Evolutionary conservation across 2,329 filamentous ascomycete genomes (phyloP).

Genomic region (Fusarium brachygibbosum): DNA sequence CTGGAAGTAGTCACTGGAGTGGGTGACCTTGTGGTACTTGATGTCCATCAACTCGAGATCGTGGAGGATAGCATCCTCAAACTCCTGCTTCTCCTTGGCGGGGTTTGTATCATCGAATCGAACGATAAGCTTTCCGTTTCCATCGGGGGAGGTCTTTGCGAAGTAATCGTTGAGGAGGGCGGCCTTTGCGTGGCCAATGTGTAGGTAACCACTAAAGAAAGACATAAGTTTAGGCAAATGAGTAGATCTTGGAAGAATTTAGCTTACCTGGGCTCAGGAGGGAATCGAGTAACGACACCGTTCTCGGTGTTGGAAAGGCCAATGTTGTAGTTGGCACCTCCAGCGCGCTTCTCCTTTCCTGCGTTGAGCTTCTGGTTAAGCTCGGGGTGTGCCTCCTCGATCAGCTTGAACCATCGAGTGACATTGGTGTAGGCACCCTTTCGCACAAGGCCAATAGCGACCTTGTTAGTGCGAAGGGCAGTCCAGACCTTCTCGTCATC

Average conservation of each 20-base stretch:
- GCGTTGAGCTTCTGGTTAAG: constrained; percentile 71
- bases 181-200: constrained; percentile 96
- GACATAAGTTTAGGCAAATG: constrained; percentile 38
- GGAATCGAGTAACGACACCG: constrained; percentile 91
- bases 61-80: constrained; percentile 91
- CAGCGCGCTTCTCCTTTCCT: constrained; percentile 76
- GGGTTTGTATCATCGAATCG: constrained; percentile 99
- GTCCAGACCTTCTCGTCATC: constrained; percentile 87
- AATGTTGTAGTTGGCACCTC: constrained; percentile 90
- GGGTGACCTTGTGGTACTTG: constrained; percentile 86
- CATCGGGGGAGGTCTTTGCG: constrained; percentile 91
- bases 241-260: background rate
- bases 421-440: constrained; percentile 83
- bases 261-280: constrained; percentile 88
- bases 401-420: constrained; percentile 86
- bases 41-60: constrained; percentile 93
- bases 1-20: constrained; percentile 97
- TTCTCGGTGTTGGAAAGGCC: constrained; percentile 86
- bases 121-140: constrained; percentile 89
- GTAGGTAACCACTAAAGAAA: constrained; percentile 76
- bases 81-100: constrained; percentile 96
- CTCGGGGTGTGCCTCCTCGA: constrained; percentile 86
- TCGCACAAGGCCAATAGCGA: constrained; percentile 84
- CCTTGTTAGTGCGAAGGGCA: constrained; percentile 84
- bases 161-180: constrained; percentile 97